A percentile compares a stretch with the other conserved stretches of the same genome.
These are phyloP conservation scores for Punica granatum DNA, from an alignment of 345 rosid genomes.

Conservation along the genomic window DNA sequence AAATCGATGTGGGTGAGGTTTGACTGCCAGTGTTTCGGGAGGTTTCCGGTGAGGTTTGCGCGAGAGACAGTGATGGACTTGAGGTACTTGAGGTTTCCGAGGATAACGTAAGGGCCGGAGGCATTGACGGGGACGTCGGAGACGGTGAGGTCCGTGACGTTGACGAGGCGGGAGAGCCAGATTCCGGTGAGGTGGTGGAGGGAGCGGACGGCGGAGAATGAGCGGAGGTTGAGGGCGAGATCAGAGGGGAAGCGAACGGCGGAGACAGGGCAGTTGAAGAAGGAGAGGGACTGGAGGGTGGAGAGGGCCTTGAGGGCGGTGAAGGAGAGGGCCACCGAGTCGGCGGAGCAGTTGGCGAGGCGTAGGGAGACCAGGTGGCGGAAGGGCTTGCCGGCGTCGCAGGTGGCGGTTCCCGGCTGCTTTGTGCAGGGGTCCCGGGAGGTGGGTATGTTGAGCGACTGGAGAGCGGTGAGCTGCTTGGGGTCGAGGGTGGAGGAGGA, in stretches of 20 bases:
- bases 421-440: constrained; percentile 54
- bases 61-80: constrained; percentile 51
- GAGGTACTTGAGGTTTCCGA: constrained; percentile 60
- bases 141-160: constrained; percentile 78
- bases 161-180: constrained; percentile 55
- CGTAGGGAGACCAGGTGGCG: constrained; percentile 64
- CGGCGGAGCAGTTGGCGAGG: constrained; percentile 60
- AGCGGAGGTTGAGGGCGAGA: constrained; percentile 49
- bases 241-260: constrained; percentile 58
- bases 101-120: constrained; percentile 67
- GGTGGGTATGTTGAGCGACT: constrained; percentile 65
- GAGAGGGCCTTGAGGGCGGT: constrained; percentile 58
- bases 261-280: constrained; percentile 55
- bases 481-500: constrained; percentile 67
- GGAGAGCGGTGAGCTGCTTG: constrained; percentile 64
- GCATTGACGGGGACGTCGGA: constrained; percentile 46
- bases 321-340: constrained; percentile 45
- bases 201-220: constrained; percentile 53
- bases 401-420: constrained; percentile 36
- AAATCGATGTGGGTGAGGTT: constrained; percentile 74
- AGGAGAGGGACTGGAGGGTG: constrained; percentile 60
- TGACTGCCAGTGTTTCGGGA: constrained; percentile 41
- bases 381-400: constrained; percentile 59
- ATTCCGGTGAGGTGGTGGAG: constrained; percentile 64
- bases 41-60: constrained; percentile 57